Evolutionary conservation across 352 stramenopile genomes (phyloP), one percentile per base, ranked within the genome.

Genomic region (Phytophthora podocarpi): DNA sequence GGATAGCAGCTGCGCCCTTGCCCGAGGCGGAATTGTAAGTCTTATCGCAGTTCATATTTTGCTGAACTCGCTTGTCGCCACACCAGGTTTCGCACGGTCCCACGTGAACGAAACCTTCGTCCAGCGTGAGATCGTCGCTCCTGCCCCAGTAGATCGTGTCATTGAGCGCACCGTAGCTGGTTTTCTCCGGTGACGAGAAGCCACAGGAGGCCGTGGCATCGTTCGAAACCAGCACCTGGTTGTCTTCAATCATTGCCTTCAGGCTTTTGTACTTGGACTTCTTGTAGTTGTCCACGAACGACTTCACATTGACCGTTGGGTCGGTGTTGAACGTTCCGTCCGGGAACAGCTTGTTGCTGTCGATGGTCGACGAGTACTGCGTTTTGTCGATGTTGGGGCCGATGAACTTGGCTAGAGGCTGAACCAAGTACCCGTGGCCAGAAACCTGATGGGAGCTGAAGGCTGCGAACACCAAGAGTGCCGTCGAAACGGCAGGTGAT

Each of bases 1-100:
- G 60, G 13, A 85, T 18, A 34, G 68, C 54, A 23, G 67, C 59
- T 16, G 67, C 62, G 11, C 58, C 58, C 15, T 66, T 70, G 34
- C 65, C 59, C 3, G 56, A 48, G 9, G 50, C 60, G 13, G 41
- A 27, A 41, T 60, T 66, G 41, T 77, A 88, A 27, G 58, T 69
- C 36, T 48, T 16, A 4, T 65, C 27, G 39, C 78, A 83, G 52
- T 80, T 70, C 45, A 64, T 72, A 20, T 82, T 57, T 23, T 76
- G 66, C 47, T 76, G 52, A 24, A 53, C 66, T 27, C 69, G 41
- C 26, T 68, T 67, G 30, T 75, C 56, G 55, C 78, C 70, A 49
- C 73, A 82, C 70, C 67, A 85, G 40, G 46, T 54, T 53, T 87
- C 72, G 31, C 75, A 87, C 18, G 75, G 75, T 1, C 78, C 78